Percentiles rank a stretch among this genome's conserved stretches.
Evolutionary conservation across 2,329 filamentous ascomycete species (phyloP).

Genomic region (Botrytis porri): DNA sequence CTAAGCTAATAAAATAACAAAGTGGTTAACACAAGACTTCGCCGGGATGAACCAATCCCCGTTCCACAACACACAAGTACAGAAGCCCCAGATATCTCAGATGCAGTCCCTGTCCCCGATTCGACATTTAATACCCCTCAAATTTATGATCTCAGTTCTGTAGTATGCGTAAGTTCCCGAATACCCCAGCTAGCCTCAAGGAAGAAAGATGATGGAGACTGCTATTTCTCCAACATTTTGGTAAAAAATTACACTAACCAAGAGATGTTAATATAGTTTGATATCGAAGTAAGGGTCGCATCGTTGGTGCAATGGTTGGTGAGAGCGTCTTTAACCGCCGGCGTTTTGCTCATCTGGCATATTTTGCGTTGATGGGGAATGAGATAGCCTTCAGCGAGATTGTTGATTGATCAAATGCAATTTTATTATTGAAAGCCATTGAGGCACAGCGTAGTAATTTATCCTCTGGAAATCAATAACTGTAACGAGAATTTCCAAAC

Average conservation of each 20-base stretch:
- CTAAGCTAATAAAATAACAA: not conserved
- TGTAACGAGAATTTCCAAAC: not conserved
- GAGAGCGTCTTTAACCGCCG: not conserved
- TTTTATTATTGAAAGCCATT: not conserved
- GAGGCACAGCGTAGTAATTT: not conserved
- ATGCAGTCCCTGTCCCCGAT: not conserved
- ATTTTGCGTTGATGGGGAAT: not conserved
- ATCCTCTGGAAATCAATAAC: not conserved
- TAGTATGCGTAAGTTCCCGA: not conserved
- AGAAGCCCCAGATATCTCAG: not conserved
- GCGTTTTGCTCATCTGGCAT: not conserved
- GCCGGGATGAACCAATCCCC: not conserved
- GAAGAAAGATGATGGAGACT: not conserved
- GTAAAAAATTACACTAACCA: not conserved
- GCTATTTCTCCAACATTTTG: not conserved
- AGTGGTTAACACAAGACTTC: not conserved
- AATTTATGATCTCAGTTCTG: rapidly evolving
- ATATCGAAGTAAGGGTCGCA: not conserved
- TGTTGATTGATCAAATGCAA: not conserved
- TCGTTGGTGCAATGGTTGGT: not conserved
- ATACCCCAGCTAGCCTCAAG: not conserved
- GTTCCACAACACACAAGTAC: not conserved
- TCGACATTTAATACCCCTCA: rapidly evolving
- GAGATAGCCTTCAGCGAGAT: not conserved
- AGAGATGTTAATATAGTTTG: not conserved